Evolutionary conservation across 306 rosid species (phyloP), one percentile per base, ranked within the genome.

Genomic region (Erythrophleum fordii): DNA sequence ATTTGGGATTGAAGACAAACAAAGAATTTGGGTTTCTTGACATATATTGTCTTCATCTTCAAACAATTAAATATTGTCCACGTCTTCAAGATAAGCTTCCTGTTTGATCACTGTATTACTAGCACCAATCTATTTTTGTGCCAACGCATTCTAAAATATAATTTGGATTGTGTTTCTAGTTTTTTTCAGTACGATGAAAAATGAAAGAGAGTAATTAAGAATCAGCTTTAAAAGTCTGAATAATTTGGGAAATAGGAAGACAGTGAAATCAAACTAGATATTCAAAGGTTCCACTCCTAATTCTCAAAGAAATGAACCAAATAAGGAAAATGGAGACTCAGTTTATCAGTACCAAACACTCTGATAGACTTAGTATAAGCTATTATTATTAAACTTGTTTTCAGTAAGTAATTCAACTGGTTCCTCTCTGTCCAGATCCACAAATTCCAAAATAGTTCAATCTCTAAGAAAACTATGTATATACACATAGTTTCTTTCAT

Each of bases 401-500:
- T 39, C 8, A 64, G n/a, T n/a, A 66, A 71, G 75, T 44, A 60
- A 66, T 23, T 12, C 64, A 58, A 58, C 26, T 11, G 44, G 70
- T 45, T 73, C 34, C 29, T 18, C 31, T 42, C 59, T 39, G 20
- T 28, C 6, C 68, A 58, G 31, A 52, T 53, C 28, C 77, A 67
- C 51, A 75, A 39, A 66, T 18, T 46, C 77, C 37, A 84, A 70
- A 34, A 28, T 52, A 29, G 61, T 59, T 59, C 59, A 78, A 78
- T 41, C 73, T 49, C n/a, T 10, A 60, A 58, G 42, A 74, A 68
- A 56, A 58, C 81, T 83, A 12, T 56, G 39, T 8, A 73, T 68
- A 69, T 46, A 73, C 65, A 66, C 3, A 18, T 51, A 62, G 45
- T 42, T 69, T 25, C 22, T 42, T 61, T 59, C 44, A 29, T 77